phyloP scores from a whole-genome alignment of 148 eudicot species.

The Fagopyrum homotropicum region DNA sequence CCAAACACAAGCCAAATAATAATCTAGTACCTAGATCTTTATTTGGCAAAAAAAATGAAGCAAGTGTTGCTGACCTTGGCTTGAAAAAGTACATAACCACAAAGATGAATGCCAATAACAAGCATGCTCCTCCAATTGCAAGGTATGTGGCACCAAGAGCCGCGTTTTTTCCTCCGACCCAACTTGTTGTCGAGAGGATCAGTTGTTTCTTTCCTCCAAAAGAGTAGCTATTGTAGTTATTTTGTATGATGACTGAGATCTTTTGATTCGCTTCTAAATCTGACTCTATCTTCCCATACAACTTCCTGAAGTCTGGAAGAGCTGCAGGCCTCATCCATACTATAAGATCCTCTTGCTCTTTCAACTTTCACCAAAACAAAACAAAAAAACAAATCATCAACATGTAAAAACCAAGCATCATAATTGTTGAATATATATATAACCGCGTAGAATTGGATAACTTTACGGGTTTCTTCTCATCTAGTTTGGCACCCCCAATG shows the following conservation, averaged over 20 bases:
- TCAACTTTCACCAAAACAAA: conserved; percentile 41
- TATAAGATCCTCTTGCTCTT: conserved; percentile 77
- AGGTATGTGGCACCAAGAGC: conserved; percentile 66
- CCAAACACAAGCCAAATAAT: background rate
- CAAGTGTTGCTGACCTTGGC: conserved; percentile 46
- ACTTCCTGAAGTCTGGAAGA: conserved; percentile 69
- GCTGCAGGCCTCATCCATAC: conserved; percentile 99
- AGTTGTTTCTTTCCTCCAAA: conserved; percentile 67
- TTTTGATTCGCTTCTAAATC: conserved; percentile 50
- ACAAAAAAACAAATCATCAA: background rate
- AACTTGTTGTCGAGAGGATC: conserved; percentile 81
- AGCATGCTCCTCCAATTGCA: conserved; percentile 61
- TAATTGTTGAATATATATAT: too few species aligned
- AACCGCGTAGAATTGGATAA: too few species aligned
- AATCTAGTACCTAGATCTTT: background rate
- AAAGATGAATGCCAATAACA: conserved; percentile 49
- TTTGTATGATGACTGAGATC: conserved; percentile 52
- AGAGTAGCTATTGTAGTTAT: conserved; percentile 76
- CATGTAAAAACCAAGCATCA: too few species aligned
- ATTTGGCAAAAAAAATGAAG: too few species aligned
- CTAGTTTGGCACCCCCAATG: conserved; percentile 77
- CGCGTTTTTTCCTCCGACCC: conserved; percentile 84
- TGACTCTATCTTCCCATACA: conserved; percentile 74
- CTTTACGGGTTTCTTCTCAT: conserved; percentile 58
- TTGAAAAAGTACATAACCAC: conserved; percentile 43